Base-by-base conservation (phyloP, 164 flowering plant species). In the Tinospora cordifolia region DNA sequence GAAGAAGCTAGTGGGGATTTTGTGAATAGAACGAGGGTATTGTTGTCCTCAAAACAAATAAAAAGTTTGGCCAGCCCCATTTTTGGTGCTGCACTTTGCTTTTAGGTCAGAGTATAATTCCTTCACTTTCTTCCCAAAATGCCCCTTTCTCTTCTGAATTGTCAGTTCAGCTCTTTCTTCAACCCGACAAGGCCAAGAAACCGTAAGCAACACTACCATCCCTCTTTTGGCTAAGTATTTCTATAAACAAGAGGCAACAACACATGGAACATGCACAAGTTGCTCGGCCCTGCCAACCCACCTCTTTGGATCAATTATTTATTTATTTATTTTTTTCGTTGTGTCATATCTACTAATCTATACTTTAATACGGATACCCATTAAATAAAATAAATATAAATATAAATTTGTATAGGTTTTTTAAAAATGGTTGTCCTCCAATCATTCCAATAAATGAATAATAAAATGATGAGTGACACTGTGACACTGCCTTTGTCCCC, bases 141-240 rank as follows among this genome's bases (percentile, higher is more conserved):
- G 26, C 63, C 44, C 65, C 64, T 65, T 14, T 54, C 21, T 39
- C 22, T 15, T 39, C 8, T 66, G 70, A 66, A 66, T 44, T 72
- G 75, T 72, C 70, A 66, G 66, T 72, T 66, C 8, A 67, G 66
- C 75, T 72, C 75, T 72, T 66, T 72, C 66, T 72, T 72, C 75
- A 66, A 72, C 66, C 70, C 19, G 75, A 72, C 75, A 72, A 41
- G 47, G n/a, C 41, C 54, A 67, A 67, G 63, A 65, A 49, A 51
- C 41, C 62, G 22, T 47, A 46, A n/a, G 58, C 26, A 64, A 14
- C 34, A 25, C 38, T 27, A 24, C 27, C 24, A 11, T 14, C 65
- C 22, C 44, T 40, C 62, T 71, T 49, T 64, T 36, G 14, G 63
- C 65, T 30, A 51, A 47, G 63, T 19, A 10, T 64, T 71, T 34